Base-by-base conservation (phyloP, 2,329 filamentous ascomycete genomes). In the Arthrobotrys musiformis region DNA sequence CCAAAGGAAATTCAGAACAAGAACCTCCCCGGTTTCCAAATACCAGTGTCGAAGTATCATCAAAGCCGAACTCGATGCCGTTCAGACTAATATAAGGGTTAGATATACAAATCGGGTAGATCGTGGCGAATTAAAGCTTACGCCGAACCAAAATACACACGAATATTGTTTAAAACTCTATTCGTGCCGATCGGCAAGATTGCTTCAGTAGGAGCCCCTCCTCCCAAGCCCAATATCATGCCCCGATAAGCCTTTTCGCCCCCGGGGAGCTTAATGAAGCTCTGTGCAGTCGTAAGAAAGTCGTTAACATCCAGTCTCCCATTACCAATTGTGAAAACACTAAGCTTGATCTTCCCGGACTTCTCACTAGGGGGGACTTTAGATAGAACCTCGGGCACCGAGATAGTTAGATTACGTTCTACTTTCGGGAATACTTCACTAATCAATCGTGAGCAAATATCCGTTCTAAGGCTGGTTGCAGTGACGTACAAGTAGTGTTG, bases 41-140 rank as follows among this genome's bases (percentile, higher is more conserved):
- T 2, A 97, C 83, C 82, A 97, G 93, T 67, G 87, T 91, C 0
- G 92, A 91, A 15, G 89, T 88, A 83, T 98, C 93, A 81, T 98
- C 94, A 82, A 97, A 98, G 74, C 92, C 87, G 83, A 99, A 98
- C 83, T 98, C 94, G 19, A 99, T 84, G 0, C 95, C 95, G 80
- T 93, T 90, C 81, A 76, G 40, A 3, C 72, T 76, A 44, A 4
- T 93, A 67, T 35, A 6, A 9, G 19, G 0, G 26, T 62, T 30
- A 35, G 30, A 15, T 72, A 96, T 13, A 97, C 86, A 75, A 89
- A 88, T 70, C n/a, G n/a, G 97, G 88, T 4, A 89, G 89, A 0
- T 89, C 9, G 17, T 46, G 40, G 19, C 5, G 0, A 15, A 19
- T 9, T 22, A 22, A 19, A 24, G 48, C 72, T 37, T 61, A 76